Evolutionary conservation across 1,284 basidiomycete genomes (phyloP), one percentile per base, ranked within the genome.

Genomic region (Ceratobasidium papillatum): DNA sequence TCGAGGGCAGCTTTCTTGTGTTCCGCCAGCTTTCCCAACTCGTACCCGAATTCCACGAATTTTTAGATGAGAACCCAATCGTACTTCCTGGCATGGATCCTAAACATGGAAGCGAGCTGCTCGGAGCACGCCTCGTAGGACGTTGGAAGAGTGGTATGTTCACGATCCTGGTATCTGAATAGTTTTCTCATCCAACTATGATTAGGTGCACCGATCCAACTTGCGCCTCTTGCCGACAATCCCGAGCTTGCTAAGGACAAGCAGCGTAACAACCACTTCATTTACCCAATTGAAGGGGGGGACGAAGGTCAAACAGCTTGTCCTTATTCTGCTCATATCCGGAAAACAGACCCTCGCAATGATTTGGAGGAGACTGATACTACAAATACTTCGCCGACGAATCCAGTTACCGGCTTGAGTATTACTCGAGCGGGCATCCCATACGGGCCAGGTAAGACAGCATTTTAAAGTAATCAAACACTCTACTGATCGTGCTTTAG

Each of bases 71-170:
- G 4, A 75, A 76, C 62, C 62, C 76, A 4, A 43, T 75, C 11
- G 61, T 36, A 3, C 27, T 59, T 1, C 27, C 36, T 14, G 62
- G 47, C 17, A 14, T 87, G 19, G 80, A 83, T 2, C 76, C 76
- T 2, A 78, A 84, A 65, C 78, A 86, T 72, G 85, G 85, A 4
- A 84, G 83, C 30, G 87, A 86, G 49, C 81, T 87, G 8, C 81
- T 87, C 12, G 87, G 87, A n/a, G 88, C 88, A 0, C 82, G 87
- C 36, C 79, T 89, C 58, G 80, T 89, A 19, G 88, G 88, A 1
- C 82, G 88, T 3, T 89, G 88, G 88, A 88, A 87, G 84, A 71
- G 68, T 30, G 68, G 68, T 71, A 36, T 3, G 68, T 34, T 38
- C n/a, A n/a, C n/a, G n/a, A n/a, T n/a, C n/a, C n/a, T n/a, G n/a